A percentile compares a stretch with the other conserved stretches of the same genome.
phyloP scores from a whole-genome alignment of 179 eudicot genomes.

The Patellifolia procumbens region DNA sequence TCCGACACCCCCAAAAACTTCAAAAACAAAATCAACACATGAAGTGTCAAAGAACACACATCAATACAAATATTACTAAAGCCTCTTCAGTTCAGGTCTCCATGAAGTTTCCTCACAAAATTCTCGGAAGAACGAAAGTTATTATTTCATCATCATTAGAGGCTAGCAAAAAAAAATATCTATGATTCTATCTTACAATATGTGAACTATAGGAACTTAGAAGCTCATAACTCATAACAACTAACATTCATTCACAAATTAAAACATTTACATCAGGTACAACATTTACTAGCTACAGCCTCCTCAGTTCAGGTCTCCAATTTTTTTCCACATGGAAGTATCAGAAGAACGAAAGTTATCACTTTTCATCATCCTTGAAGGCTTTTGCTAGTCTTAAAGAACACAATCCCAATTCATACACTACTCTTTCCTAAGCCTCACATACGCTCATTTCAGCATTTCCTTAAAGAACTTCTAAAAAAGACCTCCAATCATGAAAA shows the following conservation, averaged over 20 bases:
- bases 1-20: no score
- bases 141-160: conserved; percentile 21
- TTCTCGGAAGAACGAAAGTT: conserved; percentile 30
- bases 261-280: no score
- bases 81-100: conserved; percentile 37
- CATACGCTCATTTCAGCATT: no score
- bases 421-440: background rate
- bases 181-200: no score
- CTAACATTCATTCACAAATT: no score
- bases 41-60: no score
- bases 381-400: background rate
- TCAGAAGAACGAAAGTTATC: conserved; percentile 42
- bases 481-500: no score
- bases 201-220: no score
- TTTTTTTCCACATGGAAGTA: conserved; percentile 18
- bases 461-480: no score
- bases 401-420: background rate
- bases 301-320: conserved; percentile 31
- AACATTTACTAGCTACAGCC: background rate
- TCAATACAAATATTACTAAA: no score
- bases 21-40: background rate
- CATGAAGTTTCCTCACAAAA: conserved; percentile 19
- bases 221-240: no score
- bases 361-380: conserved; percentile 31
- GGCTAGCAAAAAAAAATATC: background rate